These are phyloP conservation scores for Solanum virginianum DNA, from an alignment of 257 asterid genomes.

Conservation along the genomic window DNA sequence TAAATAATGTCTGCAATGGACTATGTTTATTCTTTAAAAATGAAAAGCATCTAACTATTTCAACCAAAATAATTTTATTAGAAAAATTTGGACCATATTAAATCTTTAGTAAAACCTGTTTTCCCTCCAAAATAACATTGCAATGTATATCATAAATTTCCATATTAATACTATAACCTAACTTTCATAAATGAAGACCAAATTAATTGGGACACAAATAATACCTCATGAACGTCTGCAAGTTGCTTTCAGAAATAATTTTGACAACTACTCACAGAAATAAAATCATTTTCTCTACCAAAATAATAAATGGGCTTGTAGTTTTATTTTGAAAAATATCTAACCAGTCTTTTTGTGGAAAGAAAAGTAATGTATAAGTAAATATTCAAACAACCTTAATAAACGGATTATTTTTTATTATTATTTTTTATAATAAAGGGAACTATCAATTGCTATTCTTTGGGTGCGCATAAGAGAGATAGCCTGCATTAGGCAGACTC, in stretches of 20 bases:
- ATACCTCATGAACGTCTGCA: neutral
- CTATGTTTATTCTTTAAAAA: neutral
- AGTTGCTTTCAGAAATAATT: neutral
- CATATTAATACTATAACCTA: neutral
- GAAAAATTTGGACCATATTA: neutral
- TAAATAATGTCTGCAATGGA: neutral
- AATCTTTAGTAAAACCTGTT: neutral
- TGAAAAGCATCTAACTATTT: neutral
- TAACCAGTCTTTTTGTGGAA: neutral
- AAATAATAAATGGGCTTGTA: neutral
- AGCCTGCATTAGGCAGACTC: no score
- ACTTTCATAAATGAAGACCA: neutral
- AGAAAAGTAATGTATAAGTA: neutral
- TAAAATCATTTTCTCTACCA: neutral
- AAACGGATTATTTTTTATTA: neutral
- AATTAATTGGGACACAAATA: neutral
- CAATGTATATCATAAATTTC: neutral
- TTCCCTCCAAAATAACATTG: neutral
- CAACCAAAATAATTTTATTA: neutral
- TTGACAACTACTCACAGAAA: neutral
- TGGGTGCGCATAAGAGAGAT: no score
- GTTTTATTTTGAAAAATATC: neutral
- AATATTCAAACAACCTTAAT: neutral
- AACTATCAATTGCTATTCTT: no score
- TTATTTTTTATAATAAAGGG: no score